Conservation (phyloP, 1,139 yeast genomes). For the Lodderomyces jiufengensis region DNA sequence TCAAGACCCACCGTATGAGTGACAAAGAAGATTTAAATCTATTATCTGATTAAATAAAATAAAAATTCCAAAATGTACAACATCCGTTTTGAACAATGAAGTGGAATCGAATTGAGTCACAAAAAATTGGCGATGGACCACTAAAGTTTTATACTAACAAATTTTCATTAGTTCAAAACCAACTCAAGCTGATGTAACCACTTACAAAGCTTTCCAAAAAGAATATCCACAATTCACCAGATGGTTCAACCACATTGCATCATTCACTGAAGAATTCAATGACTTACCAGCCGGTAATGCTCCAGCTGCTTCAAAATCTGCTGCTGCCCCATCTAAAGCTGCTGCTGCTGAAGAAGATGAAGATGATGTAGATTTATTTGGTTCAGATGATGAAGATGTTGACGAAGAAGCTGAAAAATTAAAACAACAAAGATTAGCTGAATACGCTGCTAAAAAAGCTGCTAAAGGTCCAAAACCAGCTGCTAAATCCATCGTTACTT, state of each 20-base stretch:
- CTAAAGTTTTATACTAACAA: conserved; percentile 13
- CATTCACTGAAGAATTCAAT: conserved; percentile 81
- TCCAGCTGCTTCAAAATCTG: conserved; percentile 24
- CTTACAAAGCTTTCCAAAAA: conserved; percentile 90
- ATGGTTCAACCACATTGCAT: conserved; percentile 98
- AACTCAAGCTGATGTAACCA: conserved; percentile 93
- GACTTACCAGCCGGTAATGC: conserved; percentile 76
- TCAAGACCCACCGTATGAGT: conserved; percentile 94
- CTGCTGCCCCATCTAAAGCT: conserved; percentile 36
- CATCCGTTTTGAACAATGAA: no score
- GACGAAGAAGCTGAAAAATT: conserved; percentile 96
- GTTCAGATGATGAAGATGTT: conserved; percentile 89
- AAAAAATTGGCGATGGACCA: no score
- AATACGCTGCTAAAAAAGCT: conserved; percentile 96
- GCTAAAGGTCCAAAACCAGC: conserved; percentile 97
- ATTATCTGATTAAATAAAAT: conserved; percentile 26
- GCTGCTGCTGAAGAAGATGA: conserved; percentile 79
- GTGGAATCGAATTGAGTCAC: no score
- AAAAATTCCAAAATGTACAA: background rate
- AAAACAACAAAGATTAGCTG: conserved; percentile 96
- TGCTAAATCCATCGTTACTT: conserved; percentile 94
- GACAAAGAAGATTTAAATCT: conserved; percentile 57
- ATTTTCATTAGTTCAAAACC: conserved; percentile 61
- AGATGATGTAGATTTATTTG: conserved; percentile 90
- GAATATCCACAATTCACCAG: conserved; percentile 93